Percentiles rank a stretch among this genome's conserved stretches.
Conservation (phyloP, 306 rosid species). For the Gastrolobium bilobum region DNA sequence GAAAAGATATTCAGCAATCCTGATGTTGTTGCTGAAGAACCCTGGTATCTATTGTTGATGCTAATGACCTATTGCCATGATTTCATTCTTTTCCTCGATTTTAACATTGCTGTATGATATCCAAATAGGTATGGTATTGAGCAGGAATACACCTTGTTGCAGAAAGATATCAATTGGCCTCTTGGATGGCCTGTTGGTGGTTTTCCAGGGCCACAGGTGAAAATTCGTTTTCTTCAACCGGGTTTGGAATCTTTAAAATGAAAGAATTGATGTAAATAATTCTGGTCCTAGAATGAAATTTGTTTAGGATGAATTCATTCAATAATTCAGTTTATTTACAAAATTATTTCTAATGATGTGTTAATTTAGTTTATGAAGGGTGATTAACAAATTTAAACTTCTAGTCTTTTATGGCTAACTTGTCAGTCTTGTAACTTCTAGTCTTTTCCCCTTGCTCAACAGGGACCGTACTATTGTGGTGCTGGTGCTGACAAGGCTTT, state of each 20-base stretch:
- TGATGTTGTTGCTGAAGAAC: conserved; percentile 69
- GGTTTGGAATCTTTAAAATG: background rate
- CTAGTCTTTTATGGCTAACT: background rate
- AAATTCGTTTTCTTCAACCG: background rate
- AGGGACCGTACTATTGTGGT: conserved; percentile 96
- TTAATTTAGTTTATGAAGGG: background rate
- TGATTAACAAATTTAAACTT: background rate
- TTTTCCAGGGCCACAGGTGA: conserved; percentile 91
- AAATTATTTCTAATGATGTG: background rate
- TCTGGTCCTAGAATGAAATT: background rate
- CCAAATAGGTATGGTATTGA: conserved; percentile 86
- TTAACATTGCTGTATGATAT: conserved; percentile 22
- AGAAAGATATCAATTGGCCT: conserved; percentile 84
- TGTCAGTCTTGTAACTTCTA: background rate
- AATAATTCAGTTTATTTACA: background rate
- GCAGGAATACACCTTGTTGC: conserved; percentile 95
- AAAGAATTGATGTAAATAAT: conserved; percentile 2
- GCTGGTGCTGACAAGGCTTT: conserved; percentile 87
- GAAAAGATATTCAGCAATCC: conserved; percentile 77
- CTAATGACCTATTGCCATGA: background rate
- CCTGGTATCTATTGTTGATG: conserved; percentile 57
- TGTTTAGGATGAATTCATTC: background rate
- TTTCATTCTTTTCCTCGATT: background rate
- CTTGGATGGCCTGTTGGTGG: conserved; percentile 94
- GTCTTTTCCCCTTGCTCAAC: background rate